These are phyloP conservation scores for Crithidia sp. DNA, from an alignment of 208 protist genomes.

Conservation along the genomic window DNA sequence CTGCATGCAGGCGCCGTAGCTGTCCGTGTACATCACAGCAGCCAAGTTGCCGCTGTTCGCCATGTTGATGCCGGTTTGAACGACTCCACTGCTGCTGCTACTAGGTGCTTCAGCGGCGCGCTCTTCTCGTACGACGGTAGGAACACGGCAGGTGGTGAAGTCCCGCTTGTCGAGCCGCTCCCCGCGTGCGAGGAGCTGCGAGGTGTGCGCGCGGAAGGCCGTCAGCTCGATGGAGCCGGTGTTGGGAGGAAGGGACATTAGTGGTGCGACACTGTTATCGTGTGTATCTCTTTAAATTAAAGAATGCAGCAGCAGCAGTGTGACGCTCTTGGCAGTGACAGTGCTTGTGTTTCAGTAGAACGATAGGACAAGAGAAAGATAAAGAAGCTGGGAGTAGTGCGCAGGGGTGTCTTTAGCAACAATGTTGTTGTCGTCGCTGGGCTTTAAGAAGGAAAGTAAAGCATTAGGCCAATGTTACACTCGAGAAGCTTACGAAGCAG, in stretches of 20 bases:
- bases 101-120: not conserved
- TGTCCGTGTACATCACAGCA: conserved; percentile 79
- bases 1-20: conserved; percentile 61
- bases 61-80: not conserved
- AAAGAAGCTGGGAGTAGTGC: no score
- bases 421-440: not conserved
- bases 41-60: conserved; percentile 40
- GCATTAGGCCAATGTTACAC: not conserved
- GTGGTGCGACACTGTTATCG: not conserved
- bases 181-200: conserved; percentile 39
- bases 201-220: conserved; percentile 61
- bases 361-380: not conserved
- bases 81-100: not conserved
- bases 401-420: not conserved
- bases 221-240: conserved; percentile 79
- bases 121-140: conserved; percentile 63
- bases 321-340: no score
- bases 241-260: conserved; percentile 80
- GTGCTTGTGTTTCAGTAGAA: not conserved
- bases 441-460: not conserved
- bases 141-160: conserved; percentile 47
- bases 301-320: no score
- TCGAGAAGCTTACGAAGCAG: not conserved
- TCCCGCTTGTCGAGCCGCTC: conserved; percentile 66
- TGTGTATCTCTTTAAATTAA: no score